phyloP scores from a whole-genome alignment of 2,329 filamentous ascomycete genomes.

The Sclerotiophoma versabilis region DNA sequence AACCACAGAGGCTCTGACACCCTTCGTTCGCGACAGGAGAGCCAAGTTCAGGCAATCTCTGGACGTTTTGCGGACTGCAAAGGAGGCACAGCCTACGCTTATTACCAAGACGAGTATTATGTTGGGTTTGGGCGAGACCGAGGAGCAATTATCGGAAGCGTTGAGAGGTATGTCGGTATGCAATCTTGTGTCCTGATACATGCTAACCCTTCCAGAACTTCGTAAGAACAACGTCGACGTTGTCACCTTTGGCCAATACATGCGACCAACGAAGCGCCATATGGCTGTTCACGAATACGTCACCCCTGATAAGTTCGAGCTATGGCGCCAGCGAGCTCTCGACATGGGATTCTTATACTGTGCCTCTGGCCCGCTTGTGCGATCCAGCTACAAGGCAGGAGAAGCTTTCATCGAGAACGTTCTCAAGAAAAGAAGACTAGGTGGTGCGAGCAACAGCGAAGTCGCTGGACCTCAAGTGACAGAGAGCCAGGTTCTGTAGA shows the following conservation, averaged over 20 bases:
- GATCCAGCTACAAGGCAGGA: slow-evolving; percentile 96
- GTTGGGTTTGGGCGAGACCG: slow-evolving; percentile 92
- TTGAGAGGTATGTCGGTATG: slow-evolving; percentile 64
- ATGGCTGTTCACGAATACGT: slow-evolving; percentile 97
- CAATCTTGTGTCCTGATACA: background rate
- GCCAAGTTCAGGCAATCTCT: slow-evolving; percentile 90
- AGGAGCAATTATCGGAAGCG: slow-evolving; percentile 82
- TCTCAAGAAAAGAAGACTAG: slow-evolving; percentile 70
- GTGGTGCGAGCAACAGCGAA: slow-evolving; percentile 14
- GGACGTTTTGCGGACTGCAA: slow-evolving; percentile 79
- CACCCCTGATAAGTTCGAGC: slow-evolving; percentile 87
- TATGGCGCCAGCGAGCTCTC: slow-evolving; percentile 87
- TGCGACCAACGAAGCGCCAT: slow-evolving; percentile 97
- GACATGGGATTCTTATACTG: slow-evolving; percentile 98
- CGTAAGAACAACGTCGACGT: slow-evolving; percentile 85
- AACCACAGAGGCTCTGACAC: slow-evolving; percentile 89
- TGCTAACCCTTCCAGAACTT: slow-evolving; percentile 64
- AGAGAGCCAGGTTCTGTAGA: slow-evolving; percentile 9
- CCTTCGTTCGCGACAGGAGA: slow-evolving; percentile 85
- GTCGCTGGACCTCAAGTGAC: background rate
- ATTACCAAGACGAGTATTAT: slow-evolving; percentile 99
- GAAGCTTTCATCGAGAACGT: slow-evolving; percentile 99
- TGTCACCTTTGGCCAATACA: slow-evolving; percentile 99
- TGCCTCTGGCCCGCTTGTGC: slow-evolving; percentile 88
- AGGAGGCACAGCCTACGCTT: slow-evolving; percentile 75